A percentile compares a stretch with the other conserved stretches of the same genome.
Conservation (phyloP, 2,329 filamentous ascomycete species). For the Trichoderma lentiforme region DNA sequence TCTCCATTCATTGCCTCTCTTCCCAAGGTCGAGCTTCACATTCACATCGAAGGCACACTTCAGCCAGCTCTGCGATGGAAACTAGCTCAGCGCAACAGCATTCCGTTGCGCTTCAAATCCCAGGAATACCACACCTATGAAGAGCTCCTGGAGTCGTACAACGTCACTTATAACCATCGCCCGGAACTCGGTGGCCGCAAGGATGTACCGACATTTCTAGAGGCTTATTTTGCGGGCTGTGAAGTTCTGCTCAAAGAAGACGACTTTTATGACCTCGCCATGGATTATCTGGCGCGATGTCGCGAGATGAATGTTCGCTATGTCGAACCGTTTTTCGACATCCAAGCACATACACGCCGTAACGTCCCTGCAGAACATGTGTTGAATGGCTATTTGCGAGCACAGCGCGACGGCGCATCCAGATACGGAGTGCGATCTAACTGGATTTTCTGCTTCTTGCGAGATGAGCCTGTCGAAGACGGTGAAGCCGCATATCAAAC, state of each 20-base stretch:
- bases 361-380: conserved; percentile 62
- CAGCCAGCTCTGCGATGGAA: conserved; percentile 66
- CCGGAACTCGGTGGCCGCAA: conserved; percentile 36
- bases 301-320: conserved; percentile 64
- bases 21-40: conserved; percentile 79
- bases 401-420: conserved; percentile 54
- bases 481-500: conserved; percentile 58
- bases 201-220: conserved; percentile 50
- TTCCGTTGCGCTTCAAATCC: conserved; percentile 53
- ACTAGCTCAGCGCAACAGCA: conserved; percentile 63
- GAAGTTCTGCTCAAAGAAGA: conserved; percentile 59
- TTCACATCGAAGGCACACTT: conserved; percentile 74
- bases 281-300: conserved; percentile 66
- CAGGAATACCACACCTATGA: conserved; percentile 53
- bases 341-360: conserved; percentile 68
- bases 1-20: conserved; percentile 58
- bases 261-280: conserved; percentile 73
- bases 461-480: conserved; percentile 68
- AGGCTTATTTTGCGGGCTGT: conserved; percentile 77
- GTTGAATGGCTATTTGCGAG: conserved; percentile 58
- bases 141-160: conserved; percentile 60
- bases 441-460: conserved; percentile 68
- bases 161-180: conserved; percentile 48
- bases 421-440: conserved; percentile 62
- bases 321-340: conserved; percentile 78